A percentile compares a stretch with the other conserved stretches of the same genome.
These are phyloP conservation scores for Phalaenopsis hybrid DNA, from an alignment of 116 monocot species.

Conservation along the genomic window DNA sequence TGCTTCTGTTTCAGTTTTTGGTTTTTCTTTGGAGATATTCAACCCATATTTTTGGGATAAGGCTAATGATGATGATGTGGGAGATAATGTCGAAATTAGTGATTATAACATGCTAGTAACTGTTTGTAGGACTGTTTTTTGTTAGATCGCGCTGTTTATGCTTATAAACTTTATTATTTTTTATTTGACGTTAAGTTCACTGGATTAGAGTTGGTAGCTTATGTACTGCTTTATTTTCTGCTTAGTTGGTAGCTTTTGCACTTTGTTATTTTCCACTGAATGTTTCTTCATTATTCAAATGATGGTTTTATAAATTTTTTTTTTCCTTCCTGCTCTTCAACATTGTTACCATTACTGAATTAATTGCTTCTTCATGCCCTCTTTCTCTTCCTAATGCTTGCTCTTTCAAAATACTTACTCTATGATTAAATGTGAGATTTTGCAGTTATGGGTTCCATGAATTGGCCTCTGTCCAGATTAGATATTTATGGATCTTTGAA, in stretches of 20 bases:
- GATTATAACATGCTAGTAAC: too few relatives aligned
- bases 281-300: not conserved
- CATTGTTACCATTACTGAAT: not conserved
- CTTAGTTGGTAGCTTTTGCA: not conserved
- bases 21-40: not conserved
- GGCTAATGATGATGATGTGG: not conserved
- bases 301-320: not conserved
- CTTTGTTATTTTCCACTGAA: not conserved
- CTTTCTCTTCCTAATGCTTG: not conserved
- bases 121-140: too few relatives aligned
- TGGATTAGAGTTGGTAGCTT: too few relatives aligned
- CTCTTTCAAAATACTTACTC: not conserved
- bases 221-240: not conserved
- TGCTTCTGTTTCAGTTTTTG: not conserved
- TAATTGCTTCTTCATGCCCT: not conserved
- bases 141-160: too few relatives aligned
- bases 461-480: conserved; percentile 77
- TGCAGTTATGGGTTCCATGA: conserved; percentile 84
- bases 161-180: too few relatives aligned
- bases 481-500: conserved; percentile 64
- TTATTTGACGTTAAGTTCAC: too few relatives aligned
- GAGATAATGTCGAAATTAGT: not conserved
- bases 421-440: conserved; percentile 7
- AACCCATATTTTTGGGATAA: not conserved
- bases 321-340: not conserved